phyloP scores from a whole-genome alignment of 1,284 basidiomycete species.

The Leccinum subfulvum region DNA sequence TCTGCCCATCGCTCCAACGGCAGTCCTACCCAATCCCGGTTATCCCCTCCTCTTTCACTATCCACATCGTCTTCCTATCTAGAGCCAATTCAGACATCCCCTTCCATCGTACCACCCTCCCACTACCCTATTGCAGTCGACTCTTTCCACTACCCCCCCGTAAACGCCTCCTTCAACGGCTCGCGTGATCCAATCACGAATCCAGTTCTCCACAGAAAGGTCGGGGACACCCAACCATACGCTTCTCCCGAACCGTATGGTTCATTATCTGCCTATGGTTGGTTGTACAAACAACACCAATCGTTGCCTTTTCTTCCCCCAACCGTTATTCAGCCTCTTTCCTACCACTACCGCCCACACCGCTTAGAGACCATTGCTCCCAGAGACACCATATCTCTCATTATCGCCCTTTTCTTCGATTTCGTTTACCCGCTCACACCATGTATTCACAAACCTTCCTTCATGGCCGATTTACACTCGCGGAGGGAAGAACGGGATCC shows the following conservation, averaged over 20 bases:
- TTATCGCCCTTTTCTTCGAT: slow-evolving; percentile 84
- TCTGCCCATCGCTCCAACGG: slow-evolving; percentile 41
- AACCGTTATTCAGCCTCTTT: slow-evolving; percentile 61
- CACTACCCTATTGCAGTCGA: slow-evolving; percentile 72
- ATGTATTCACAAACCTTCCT: slow-evolving; percentile 79
- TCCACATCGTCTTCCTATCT: slow-evolving; percentile 51
- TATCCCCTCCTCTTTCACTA: slow-evolving; percentile 46
- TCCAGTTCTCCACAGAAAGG: slow-evolving; percentile 34
- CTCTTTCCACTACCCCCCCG: slow-evolving; percentile 51
- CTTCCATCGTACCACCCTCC: slow-evolving; percentile 54
- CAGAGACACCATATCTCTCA: slow-evolving; percentile 72
- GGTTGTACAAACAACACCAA: slow-evolving; percentile 69
- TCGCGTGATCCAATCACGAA: slow-evolving; percentile 28
- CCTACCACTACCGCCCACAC: slow-evolving; percentile 66
- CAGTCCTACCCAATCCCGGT: slow-evolving; percentile 49
- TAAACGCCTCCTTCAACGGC: slow-evolving; percentile 34
- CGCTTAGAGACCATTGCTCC: slow-evolving; percentile 74
- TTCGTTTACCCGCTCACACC: slow-evolving; percentile 86
- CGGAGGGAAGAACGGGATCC: slow-evolving; percentile 79
- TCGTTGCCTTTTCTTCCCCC: slow-evolving; percentile 47
- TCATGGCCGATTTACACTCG: slow-evolving; percentile 79
- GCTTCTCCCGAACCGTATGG: slow-evolving; percentile 52
- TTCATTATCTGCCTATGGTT: slow-evolving; percentile 64
- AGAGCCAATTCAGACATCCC: slow-evolving; percentile 43
- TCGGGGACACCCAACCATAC: slow-evolving; percentile 46